Percentiles rank a stretch among this genome's conserved stretches.
Conservation (phyloP, 257 asterid species). For the Solanum ossicruentum region DNA sequence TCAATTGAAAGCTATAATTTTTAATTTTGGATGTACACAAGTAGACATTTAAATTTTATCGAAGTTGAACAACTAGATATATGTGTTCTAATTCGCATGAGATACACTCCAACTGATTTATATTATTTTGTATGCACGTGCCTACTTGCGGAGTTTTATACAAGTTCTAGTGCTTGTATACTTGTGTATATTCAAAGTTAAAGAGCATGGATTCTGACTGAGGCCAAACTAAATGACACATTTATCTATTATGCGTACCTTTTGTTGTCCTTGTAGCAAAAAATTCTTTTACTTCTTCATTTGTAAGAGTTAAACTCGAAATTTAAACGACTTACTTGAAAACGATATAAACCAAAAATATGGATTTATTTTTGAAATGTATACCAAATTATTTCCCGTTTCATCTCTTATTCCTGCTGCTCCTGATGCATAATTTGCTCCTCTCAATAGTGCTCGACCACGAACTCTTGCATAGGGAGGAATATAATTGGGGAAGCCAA, state of each 20-base stretch:
- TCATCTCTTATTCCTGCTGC: constrained; percentile 88
- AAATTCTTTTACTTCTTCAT: background rate
- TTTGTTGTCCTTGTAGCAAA: background rate
- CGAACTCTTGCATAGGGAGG: constrained; percentile 49
- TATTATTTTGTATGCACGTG: background rate
- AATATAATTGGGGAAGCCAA: constrained; percentile 67
- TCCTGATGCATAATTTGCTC: constrained; percentile 81
- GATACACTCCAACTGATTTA: background rate
- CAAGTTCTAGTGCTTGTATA: no score
- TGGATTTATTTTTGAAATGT: no score
- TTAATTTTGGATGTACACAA: no score
- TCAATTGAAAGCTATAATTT: no score
- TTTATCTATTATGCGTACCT: background rate
- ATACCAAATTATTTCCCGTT: constrained; percentile 87
- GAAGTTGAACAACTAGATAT: background rate
- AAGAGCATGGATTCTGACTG: background rate
- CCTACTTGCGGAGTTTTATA: background rate
- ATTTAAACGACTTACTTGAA: background rate
- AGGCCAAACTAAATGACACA: background rate
- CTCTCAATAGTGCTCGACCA: constrained; percentile 46
- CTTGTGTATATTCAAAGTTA: background rate
- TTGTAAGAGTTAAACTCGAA: background rate
- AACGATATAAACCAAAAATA: background rate
- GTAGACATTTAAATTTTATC: no score
- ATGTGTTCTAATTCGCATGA: background rate